Conservation (phyloP, 208 protist species). For the Acanthamoeba culbertsoni region DNA sequence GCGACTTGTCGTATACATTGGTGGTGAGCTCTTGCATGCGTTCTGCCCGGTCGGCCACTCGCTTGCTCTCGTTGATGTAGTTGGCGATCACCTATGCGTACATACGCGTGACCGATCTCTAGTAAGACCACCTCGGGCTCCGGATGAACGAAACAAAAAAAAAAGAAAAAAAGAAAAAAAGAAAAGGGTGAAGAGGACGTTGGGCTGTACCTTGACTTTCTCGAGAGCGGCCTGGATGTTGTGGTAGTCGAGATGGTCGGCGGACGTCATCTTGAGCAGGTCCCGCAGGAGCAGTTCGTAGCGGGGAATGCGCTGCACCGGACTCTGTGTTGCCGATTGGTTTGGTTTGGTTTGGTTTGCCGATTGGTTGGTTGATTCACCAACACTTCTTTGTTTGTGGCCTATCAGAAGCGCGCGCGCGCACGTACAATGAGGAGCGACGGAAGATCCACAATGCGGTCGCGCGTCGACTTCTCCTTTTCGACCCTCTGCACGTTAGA, state of each 20-base stretch:
- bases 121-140: background rate
- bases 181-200: background rate
- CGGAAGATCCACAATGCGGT: background rate
- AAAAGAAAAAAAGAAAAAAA: background rate
- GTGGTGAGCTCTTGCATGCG: background rate
- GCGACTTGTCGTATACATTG: background rate
- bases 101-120: background rate
- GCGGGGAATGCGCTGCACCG: background rate
- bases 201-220: background rate
- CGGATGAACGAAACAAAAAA: background rate
- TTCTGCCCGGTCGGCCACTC: background rate
- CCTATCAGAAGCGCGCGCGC: too few relatives aligned
- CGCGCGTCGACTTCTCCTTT: slow-evolving; percentile 15
- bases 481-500: background rate
- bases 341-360: too few relatives aligned
- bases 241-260: slow-evolving; percentile 12
- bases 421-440: background rate
- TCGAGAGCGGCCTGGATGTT: background rate
- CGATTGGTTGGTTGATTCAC: too few relatives aligned
- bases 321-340: background rate
- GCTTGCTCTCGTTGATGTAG: slow-evolving; percentile 28
- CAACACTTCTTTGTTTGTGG: too few relatives aligned
- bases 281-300: slow-evolving; percentile 38
- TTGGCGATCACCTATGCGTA: background rate
- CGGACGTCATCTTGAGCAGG: background rate